A percentile compares a stretch with the other conserved stretches of the same genome.
Conservation (phyloP, 2,329 filamentous ascomycete genomes). For the Tolypocladium amazonense region DNA sequence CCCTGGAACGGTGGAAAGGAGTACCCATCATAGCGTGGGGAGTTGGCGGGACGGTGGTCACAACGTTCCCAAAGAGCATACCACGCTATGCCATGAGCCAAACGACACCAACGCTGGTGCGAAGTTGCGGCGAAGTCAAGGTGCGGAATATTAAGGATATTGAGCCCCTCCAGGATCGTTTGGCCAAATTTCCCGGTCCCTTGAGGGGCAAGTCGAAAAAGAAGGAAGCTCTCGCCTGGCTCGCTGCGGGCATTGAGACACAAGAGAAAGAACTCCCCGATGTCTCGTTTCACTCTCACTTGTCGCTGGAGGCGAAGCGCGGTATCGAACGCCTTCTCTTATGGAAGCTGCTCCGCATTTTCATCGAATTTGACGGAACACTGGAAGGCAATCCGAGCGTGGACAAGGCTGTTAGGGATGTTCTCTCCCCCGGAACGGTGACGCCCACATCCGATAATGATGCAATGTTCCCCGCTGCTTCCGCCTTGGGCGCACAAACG, state of each 20-base stretch:
- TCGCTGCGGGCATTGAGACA: constrained; percentile 62
- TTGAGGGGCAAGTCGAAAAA: constrained; percentile 87
- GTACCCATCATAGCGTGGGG: constrained; percentile 81
- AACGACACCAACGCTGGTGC: constrained; percentile 64
- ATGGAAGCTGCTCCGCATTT: constrained; percentile 74
- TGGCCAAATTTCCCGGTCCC: constrained; percentile 81
- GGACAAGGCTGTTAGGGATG: constrained; percentile 62
- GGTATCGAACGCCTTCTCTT: constrained; percentile 70
- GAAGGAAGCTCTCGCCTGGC: constrained; percentile 80
- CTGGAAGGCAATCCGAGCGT: constrained; percentile 64
- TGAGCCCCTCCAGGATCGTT: constrained; percentile 57
- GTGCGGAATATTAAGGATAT: constrained; percentile 66
- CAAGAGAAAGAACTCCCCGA: constrained; percentile 52
- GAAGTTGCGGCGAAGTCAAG: constrained; percentile 72
- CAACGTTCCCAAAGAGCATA: constrained; percentile 79
- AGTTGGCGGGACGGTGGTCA: constrained; percentile 71
- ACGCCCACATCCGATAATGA: constrained; percentile 15
- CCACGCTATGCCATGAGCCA: constrained; percentile 75
- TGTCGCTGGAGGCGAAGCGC: constrained; percentile 56
- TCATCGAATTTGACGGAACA: constrained; percentile 78
- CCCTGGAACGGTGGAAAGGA: constrained; percentile 83
- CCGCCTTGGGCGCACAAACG: constrained; percentile 13
- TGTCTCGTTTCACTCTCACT: constrained; percentile 35
- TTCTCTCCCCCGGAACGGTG: constrained; percentile 52
- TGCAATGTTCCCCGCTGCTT: constrained; percentile 11